A percentile compares a stretch with the other conserved stretches of the same genome.
These are phyloP conservation scores for Cercospora sojina DNA, from an alignment of 2,329 filamentous ascomycete species.

Conservation along the genomic window DNA sequence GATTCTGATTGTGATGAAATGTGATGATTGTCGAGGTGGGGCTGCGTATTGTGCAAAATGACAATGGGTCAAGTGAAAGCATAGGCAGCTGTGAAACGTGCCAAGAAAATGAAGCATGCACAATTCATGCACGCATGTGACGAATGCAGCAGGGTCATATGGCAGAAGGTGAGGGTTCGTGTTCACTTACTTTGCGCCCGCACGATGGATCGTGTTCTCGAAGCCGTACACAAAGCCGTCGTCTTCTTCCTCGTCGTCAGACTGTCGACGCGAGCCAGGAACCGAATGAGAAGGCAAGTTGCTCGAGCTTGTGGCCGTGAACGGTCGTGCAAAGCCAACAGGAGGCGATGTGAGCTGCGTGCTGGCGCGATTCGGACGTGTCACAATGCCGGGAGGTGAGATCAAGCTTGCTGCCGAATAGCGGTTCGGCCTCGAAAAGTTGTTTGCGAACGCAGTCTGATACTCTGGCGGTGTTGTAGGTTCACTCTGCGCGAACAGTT, in stretches of 20 bases:
- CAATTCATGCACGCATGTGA: constrained; percentile 9
- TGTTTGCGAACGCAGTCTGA: constrained; percentile 68
- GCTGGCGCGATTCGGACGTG: constrained; percentile 69
- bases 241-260: constrained; percentile 81
- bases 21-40: constrained; percentile 10
- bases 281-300: constrained; percentile 79
- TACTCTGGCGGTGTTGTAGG: constrained; percentile 96
- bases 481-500: constrained; percentile 72
- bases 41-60: constrained; percentile 1
- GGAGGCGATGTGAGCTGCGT: constrained; percentile 79
- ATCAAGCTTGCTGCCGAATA: constrained; percentile 87
- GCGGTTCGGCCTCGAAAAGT: constrained; percentile 79
- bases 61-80: constrained; percentile 11
- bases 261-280: constrained; percentile 82
- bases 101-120: constrained; percentile 1
- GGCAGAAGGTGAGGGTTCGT: constrained; percentile 2
- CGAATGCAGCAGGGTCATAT: neutral
- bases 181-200: constrained; percentile 78
- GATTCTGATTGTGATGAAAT: constrained; percentile 11
- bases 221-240: constrained; percentile 56
- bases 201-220: constrained; percentile 68
- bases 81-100: constrained; percentile 3
- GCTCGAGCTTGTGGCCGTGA: constrained; percentile 58
- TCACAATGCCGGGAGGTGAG: constrained; percentile 65
- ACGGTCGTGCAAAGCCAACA: constrained; percentile 56